phyloP scores from a whole-genome alignment of 768 basidiomycete species.

The Naematelia aurantialba region DNA sequence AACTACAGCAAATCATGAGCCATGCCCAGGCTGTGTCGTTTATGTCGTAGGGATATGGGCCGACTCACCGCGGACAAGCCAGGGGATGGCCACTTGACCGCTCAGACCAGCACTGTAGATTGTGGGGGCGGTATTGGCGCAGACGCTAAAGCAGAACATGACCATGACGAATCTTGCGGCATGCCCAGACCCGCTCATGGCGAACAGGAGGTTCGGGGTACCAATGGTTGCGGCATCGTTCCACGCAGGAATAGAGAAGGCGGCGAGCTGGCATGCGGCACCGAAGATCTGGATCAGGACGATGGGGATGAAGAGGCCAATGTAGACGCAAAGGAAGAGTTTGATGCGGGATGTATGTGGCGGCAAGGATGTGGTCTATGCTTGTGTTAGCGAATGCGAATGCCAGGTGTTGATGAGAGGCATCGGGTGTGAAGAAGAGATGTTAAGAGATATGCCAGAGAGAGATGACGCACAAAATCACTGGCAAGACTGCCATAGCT shows the following conservation, averaged over 20 bases:
- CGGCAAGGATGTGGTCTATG: constrained; percentile 44
- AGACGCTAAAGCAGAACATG: constrained; percentile 69
- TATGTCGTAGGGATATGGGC: not conserved
- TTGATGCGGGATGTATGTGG: constrained; percentile 27
- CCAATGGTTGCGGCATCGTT: constrained; percentile 32
- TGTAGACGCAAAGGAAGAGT: constrained; percentile 42
- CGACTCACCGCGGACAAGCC: constrained; percentile 35
- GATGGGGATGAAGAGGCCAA: constrained; percentile 44
- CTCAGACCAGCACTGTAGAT: constrained; percentile 58
- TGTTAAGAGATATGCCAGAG: not conserved
- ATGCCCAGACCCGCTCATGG: constrained; percentile 35
- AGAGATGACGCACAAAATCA: constrained; percentile 39
- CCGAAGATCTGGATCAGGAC: constrained; percentile 44
- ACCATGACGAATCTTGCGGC: constrained; percentile 47
- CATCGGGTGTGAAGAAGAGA: not conserved
- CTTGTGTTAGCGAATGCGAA: not conserved
- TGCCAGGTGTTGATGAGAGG: not conserved
- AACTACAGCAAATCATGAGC: no score
- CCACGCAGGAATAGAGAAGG: constrained; percentile 39
- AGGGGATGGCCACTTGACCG: constrained; percentile 41
- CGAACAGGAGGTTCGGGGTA: constrained; percentile 41
- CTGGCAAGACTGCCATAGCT: constrained; percentile 45
- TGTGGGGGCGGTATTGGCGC: constrained; percentile 74
- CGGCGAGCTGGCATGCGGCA: constrained; percentile 41
- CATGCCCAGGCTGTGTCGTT: not conserved